phyloP scores from a whole-genome alignment of 192 early-diverging fungal genomes.

The Coemansia javaensis region DNA sequence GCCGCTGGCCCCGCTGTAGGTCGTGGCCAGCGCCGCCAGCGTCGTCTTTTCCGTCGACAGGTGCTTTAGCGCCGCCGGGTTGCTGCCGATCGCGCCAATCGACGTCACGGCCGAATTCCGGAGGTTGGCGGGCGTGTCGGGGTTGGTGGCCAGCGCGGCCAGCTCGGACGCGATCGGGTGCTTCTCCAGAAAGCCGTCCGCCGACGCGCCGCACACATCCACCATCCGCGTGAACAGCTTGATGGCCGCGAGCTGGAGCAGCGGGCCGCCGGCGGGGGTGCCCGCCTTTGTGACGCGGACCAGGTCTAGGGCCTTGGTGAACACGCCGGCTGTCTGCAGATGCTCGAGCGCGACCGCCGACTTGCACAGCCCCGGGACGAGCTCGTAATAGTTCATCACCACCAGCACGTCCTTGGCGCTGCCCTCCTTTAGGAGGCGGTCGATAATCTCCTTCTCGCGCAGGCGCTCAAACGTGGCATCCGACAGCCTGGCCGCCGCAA shows the following conservation, averaged over 20 bases:
- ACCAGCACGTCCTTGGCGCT: conserved; percentile 25
- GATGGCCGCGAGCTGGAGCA: conserved; percentile 21
- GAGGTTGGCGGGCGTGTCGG: conserved; percentile 12
- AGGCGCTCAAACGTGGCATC: conserved; percentile 28
- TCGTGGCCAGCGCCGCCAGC: conserved; percentile 23
- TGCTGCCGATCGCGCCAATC: conserved; percentile 42
- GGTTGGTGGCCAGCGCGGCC: conserved; percentile 12
- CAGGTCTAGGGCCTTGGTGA: conserved; percentile 11
- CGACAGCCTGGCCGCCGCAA: conserved; percentile 5
- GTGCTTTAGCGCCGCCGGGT: conserved; percentile 24
- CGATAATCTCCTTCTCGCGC: conserved; percentile 28
- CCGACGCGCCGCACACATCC: conserved; percentile 14
- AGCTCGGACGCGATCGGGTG: conserved; percentile 24
- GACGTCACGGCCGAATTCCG: conserved; percentile 27
- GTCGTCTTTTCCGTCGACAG: conserved; percentile 33
- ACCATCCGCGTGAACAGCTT: conserved; percentile 45
- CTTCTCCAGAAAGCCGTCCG: conserved; percentile 21
- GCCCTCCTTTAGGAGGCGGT: conserved; percentile 25
- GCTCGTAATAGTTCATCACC: conserved; percentile 37
- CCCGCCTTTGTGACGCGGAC: conserved; percentile 10
- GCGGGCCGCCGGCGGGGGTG: conserved; percentile 13
- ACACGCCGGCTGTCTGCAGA: conserved; percentile 22
- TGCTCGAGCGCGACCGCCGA: conserved; percentile 18
- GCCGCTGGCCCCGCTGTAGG: conserved; percentile 25
- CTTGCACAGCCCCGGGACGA: conserved; percentile 22